Evolutionary conservation across 306 rosid species (phyloP).

Genomic region (Malus fusca): DNA sequence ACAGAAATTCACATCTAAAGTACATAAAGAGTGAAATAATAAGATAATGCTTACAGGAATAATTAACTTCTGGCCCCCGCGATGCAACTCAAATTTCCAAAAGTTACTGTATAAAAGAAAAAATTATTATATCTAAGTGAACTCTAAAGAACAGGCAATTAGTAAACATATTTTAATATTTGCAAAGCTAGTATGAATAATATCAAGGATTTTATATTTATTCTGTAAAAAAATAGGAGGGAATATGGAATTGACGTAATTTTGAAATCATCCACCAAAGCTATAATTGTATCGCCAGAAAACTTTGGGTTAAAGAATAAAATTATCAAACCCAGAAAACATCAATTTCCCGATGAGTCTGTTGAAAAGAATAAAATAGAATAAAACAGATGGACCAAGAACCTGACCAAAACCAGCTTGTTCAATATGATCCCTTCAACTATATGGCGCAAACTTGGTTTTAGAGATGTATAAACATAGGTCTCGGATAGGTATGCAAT

Average conservation of each 20-base stretch:
- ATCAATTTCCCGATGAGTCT: neutral
- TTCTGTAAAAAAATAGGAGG: neutral
- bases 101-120: conserved; percentile 18
- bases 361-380: neutral
- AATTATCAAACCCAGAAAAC: neutral
- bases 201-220: neutral
- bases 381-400: neutral
- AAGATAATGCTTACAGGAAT: conserved; percentile 59
- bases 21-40: conserved; percentile 6
- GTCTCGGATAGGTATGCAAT: neutral
- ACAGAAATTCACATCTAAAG: neutral
- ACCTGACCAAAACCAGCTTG: neutral
- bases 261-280: neutral
- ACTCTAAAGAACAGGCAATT: neutral
- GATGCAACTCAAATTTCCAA: conserved; percentile 83
- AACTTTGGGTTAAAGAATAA: neutral
- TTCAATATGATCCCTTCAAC: neutral
- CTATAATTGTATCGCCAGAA: neutral
- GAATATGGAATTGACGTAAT: neutral
- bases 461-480: neutral
- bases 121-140: neutral
- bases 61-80: conserved; percentile 86
- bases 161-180: neutral
- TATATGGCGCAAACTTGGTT: neutral
- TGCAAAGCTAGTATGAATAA: neutral